These are phyloP conservation scores for Metschnikowia amazonensis DNA, from an alignment of 805 yeast genomes.

Conservation along the genomic window DNA sequence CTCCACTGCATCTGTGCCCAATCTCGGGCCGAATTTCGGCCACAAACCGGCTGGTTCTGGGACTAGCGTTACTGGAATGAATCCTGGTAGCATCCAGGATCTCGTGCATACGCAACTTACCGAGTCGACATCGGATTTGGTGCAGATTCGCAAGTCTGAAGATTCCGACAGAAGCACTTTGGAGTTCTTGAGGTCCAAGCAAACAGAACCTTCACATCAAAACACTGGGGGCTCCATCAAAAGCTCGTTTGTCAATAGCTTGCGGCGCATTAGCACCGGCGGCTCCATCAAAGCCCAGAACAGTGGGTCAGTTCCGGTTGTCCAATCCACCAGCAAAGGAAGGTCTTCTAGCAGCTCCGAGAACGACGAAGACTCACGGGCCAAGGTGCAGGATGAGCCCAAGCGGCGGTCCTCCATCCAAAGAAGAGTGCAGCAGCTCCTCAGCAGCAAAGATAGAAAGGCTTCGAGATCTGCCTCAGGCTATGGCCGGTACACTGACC, in stretches of 20 bases:
- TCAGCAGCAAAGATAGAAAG: constrained; percentile 36
- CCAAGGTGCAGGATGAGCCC: constrained; percentile 6
- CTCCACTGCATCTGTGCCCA: neutral
- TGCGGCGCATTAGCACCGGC: constrained; percentile 41
- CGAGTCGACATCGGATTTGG: constrained; percentile 23
- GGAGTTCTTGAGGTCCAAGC: constrained; percentile 35
- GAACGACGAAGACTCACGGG: constrained; percentile 7
- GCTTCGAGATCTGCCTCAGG: constrained; percentile 70
- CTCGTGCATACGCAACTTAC: constrained; percentile 32
- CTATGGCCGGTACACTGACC: constrained; percentile 70
- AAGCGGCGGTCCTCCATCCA: constrained; percentile 42
- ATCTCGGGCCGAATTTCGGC: neutral
- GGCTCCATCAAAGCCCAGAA: constrained; percentile 20
- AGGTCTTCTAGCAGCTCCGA: constrained; percentile 2
- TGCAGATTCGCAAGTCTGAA: constrained; percentile 17
- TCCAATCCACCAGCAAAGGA: neutral
- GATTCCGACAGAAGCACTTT: constrained; percentile 27
- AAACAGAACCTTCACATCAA: constrained; percentile 25
- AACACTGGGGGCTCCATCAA: constrained; percentile 42
- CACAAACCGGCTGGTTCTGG: neutral
- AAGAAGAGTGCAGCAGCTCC: constrained; percentile 49
- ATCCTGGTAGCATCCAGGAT: constrained; percentile 22
- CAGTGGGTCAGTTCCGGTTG: constrained; percentile 9
- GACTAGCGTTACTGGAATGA: neutral
- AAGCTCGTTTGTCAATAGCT: constrained; percentile 28